Conservation (phyloP, 1,284 basidiomycete species). For the Bjerkandera adusta region DNA sequence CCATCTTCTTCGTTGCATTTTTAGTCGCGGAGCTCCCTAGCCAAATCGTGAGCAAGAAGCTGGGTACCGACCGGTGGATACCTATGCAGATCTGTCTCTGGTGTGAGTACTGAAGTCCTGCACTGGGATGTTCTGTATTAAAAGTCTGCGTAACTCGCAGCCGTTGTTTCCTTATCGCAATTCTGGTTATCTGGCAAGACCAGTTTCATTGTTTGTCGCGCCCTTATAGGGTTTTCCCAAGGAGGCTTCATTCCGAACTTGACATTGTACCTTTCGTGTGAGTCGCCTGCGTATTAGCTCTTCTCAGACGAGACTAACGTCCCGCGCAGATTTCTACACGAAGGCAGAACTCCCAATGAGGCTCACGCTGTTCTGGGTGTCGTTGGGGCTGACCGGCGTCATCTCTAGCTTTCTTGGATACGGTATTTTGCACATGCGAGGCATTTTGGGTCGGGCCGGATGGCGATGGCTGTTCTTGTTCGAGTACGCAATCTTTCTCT, state of each 20-base stretch:
- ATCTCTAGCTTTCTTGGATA: too few relatives aligned
- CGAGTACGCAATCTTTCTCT: slow-evolving; percentile 31
- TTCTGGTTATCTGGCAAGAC: slow-evolving; percentile 55
- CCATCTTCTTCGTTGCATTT: slow-evolving; percentile 41
- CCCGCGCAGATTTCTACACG: too few relatives aligned
- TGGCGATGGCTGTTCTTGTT: slow-evolving; percentile 51
- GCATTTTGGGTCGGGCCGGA: slow-evolving; percentile 47
- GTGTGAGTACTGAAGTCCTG: slow-evolving; percentile 6
- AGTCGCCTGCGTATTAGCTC: too few relatives aligned
- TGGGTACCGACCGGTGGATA: slow-evolving; percentile 67
- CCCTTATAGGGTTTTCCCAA: too few relatives aligned
- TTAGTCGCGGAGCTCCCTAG: slow-evolving; percentile 60
- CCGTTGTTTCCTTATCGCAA: slow-evolving; percentile 49
- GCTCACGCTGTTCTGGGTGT: too few relatives aligned
- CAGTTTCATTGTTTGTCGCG: too few relatives aligned
- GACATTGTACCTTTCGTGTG: too few relatives aligned
- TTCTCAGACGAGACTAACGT: too few relatives aligned
- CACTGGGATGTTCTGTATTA: too few relatives aligned
- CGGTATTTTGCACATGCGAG: slow-evolving; percentile 57
- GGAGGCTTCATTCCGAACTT: too few relatives aligned
- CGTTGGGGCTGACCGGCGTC: too few relatives aligned
- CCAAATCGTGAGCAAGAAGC: slow-evolving; percentile 57
- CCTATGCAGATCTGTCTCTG: slow-evolving; percentile 48
- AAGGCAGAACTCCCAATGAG: too few relatives aligned
- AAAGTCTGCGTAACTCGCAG: slow-evolving; percentile 43